A percentile compares a stretch with the other conserved stretches of the same genome.
phyloP scores from a whole-genome alignment of 1,284 basidiomycete species.

The Tilletia caries region DNA sequence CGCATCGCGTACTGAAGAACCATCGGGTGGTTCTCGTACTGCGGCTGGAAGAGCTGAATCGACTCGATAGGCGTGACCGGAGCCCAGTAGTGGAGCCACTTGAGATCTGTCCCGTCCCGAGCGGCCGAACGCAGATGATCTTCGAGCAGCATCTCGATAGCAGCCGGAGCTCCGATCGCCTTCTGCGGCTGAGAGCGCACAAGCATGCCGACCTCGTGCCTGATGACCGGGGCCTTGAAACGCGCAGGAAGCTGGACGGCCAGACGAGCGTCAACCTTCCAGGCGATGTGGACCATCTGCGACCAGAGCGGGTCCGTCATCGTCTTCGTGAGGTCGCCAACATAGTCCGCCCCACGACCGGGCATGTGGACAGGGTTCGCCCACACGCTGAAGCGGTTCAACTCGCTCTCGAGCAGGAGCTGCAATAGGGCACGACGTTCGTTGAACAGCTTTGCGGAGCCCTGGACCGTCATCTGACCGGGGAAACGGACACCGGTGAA shows the following conservation, averaged over 20 bases:
- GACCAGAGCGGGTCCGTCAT: slow-evolving; percentile 67
- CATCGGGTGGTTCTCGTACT: slow-evolving; percentile 67
- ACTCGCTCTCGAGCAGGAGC: slow-evolving; percentile 84
- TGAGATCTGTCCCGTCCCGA: slow-evolving; percentile 33
- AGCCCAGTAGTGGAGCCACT: slow-evolving; percentile 84
- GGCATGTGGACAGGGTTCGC: slow-evolving; percentile 76
- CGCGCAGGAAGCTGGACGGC: slow-evolving; percentile 80
- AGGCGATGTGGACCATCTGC: slow-evolving; percentile 68
- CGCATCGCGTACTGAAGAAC: slow-evolving; percentile 95
- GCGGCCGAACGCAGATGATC: slow-evolving; percentile 72
- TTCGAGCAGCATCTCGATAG: slow-evolving; percentile 74
- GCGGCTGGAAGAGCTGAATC: slow-evolving; percentile 45
- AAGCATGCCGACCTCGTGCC: slow-evolving; percentile 70
- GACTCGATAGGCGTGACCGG: slow-evolving; percentile 74
- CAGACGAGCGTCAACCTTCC: slow-evolving; percentile 78
- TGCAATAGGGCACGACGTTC: slow-evolving; percentile 58
- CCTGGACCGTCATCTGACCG: slow-evolving; percentile 31
- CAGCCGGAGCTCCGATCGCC: slow-evolving; percentile 73
- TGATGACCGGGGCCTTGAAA: slow-evolving; percentile 68
- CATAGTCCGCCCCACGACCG: slow-evolving; percentile 61
- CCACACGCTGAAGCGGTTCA: slow-evolving; percentile 83
- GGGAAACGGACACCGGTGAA: slow-evolving; percentile 29
- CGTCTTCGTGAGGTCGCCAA: slow-evolving; percentile 54
- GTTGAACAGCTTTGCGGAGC: slow-evolving; percentile 25
- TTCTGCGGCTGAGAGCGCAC: slow-evolving; percentile 71